Conservation (phyloP, 2,329 filamentous ascomycete genomes). For the Graphium sp. region DNA sequence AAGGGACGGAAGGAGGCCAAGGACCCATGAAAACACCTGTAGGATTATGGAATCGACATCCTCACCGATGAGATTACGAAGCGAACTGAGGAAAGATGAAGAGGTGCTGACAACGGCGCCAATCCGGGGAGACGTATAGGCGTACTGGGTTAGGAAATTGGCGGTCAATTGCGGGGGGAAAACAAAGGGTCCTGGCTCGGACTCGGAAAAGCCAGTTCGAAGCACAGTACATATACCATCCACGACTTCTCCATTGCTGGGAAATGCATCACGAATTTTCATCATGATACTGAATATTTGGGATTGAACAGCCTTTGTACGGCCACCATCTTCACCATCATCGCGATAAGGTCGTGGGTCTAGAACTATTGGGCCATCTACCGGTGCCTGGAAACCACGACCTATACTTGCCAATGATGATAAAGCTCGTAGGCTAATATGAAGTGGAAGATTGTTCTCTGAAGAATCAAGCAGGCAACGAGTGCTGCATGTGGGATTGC, state of each 20-base stretch:
- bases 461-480: slow-evolving; percentile 6
- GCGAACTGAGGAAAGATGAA: slow-evolving; percentile 49
- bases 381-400: slow-evolving; percentile 52
- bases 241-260: slow-evolving; percentile 46
- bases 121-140: slow-evolving; percentile 44
- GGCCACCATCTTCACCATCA: slow-evolving; percentile 6
- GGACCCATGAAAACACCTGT: slow-evolving; percentile 42
- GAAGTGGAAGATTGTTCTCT: slow-evolving; percentile 25
- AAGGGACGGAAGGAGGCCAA: slow-evolving; percentile 44
- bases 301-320: slow-evolving; percentile 19
- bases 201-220: slow-evolving; percentile 59
- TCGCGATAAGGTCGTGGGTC: slow-evolving; percentile 22
- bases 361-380: slow-evolving; percentile 51
- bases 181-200: slow-evolving; percentile 59
- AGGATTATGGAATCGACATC: slow-evolving; percentile 30
- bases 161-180: slow-evolving; percentile 51
- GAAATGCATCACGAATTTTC: slow-evolving; percentile 33
- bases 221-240: slow-evolving; percentile 58
- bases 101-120: slow-evolving; percentile 56
- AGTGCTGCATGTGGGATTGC: neutral
- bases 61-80: slow-evolving; percentile 24
- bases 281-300: slow-evolving; percentile 28
- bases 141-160: slow-evolving; percentile 44
- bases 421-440: slow-evolving; percentile 37
- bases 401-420: slow-evolving; percentile 55